Conservation (phyloP, 306 rosid genomes). For the Astragalus membranaceus region DNA sequence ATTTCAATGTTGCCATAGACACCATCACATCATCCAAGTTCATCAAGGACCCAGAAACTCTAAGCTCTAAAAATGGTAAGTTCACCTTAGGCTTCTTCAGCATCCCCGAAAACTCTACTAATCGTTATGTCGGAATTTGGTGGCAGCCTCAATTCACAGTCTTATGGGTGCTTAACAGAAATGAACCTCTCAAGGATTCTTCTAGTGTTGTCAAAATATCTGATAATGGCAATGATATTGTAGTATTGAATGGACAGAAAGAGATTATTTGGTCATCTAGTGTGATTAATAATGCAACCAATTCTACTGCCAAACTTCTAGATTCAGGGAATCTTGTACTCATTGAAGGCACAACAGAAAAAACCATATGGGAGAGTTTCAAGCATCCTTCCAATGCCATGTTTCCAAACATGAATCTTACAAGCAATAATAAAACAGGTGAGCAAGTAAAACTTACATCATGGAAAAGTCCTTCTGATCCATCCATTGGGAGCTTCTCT, state of each 20-base stretch:
- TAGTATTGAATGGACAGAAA: slow-evolving; percentile 15
- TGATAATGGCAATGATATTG: slow-evolving; percentile 17
- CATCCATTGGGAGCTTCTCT: slow-evolving; percentile 27
- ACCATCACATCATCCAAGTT: neutral
- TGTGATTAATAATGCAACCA: neutral
- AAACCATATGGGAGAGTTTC: slow-evolving; percentile 34
- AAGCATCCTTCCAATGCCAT: slow-evolving; percentile 19
- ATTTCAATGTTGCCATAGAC: neutral
- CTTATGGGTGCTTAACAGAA: slow-evolving; percentile 42
- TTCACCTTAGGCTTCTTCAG: slow-evolving; percentile 4
- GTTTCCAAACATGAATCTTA: slow-evolving; percentile 18
- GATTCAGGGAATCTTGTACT: slow-evolving; percentile 36
- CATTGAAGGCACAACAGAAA: neutral
- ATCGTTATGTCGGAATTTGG: slow-evolving; percentile 40
- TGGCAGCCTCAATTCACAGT: neutral
- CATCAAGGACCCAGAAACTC: slow-evolving; percentile 2
- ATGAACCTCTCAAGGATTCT: slow-evolving; percentile 24
- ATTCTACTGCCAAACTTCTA: slow-evolving; percentile 8
- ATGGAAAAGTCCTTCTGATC: neutral
- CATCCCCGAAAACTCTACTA: slow-evolving; percentile 1
- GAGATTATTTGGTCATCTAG: slow-evolving; percentile 21
- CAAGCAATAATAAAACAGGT: neutral
- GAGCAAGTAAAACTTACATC: neutral
- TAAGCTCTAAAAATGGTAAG: neutral
- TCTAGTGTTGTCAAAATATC: slow-evolving; percentile 17